phyloP scores from a whole-genome alignment of 1,139 yeast species.

The Geotrichum restrictum region DNA sequence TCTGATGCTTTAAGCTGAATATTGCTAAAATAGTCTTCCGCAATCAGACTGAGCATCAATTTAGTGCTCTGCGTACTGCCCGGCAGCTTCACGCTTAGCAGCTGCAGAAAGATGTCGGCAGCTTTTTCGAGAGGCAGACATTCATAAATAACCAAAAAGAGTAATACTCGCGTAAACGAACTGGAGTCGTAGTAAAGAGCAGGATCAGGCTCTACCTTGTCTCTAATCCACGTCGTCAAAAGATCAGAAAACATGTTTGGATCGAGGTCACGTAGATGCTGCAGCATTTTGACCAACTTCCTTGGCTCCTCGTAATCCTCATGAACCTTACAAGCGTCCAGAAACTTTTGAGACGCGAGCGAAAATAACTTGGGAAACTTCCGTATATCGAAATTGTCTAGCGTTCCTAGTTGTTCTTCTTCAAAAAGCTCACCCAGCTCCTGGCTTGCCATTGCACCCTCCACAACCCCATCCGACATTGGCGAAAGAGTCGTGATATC shows the following conservation, averaged over 20 bases:
- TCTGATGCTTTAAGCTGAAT: constrained; percentile 28
- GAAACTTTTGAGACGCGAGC: constrained; percentile 23
- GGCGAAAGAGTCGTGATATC: constrained; percentile 34
- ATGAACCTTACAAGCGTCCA: constrained; percentile 24
- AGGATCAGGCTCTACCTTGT: constrained; percentile 29
- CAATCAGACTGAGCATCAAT: constrained; percentile 25
- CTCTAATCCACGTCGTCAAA: constrained; percentile 30
- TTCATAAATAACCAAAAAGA: constrained; percentile 40
- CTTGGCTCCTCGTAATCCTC: constrained; percentile 21
- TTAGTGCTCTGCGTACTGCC: constrained; percentile 23
- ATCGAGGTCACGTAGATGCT: constrained; percentile 30
- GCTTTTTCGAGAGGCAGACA: constrained; percentile 38
- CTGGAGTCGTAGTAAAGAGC: constrained; percentile 26
- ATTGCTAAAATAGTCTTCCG: constrained; percentile 16
- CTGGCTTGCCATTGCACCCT: constrained; percentile 6
- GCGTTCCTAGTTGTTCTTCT: constrained; percentile 12
- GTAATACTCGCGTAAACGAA: constrained; percentile 32
- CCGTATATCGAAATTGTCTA: constrained; percentile 26
- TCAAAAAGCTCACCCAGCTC: constrained; percentile 15
- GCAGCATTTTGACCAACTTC: constrained; percentile 25
- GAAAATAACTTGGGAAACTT: constrained; percentile 25
- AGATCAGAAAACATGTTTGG: constrained; percentile 26
- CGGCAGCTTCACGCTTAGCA: constrained; percentile 25
- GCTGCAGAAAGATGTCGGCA: constrained; percentile 36
- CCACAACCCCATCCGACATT: constrained; percentile 28